Evolutionary conservation across 2,329 filamentous ascomycete species (phyloP), one percentile per base, ranked within the genome.

Genomic region (Pseudocercospora fijiensis): DNA sequence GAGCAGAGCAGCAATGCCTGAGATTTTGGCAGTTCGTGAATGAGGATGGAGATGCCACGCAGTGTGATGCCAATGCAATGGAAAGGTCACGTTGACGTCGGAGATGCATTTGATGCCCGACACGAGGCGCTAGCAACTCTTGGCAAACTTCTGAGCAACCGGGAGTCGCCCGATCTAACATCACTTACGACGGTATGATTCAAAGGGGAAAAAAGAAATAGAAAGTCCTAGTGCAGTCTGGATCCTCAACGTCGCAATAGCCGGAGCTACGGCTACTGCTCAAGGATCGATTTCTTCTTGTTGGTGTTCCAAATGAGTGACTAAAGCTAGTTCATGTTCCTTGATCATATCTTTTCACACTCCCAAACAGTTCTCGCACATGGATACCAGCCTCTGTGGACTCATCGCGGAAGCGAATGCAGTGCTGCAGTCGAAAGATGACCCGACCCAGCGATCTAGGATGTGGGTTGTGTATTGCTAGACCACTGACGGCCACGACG

Each of bases 271-370:
- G 10, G 6, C 27, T 18, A 10, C 20, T 26, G 45, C 45, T 49
- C 45, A 24, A 53, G 51, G 37, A 56, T 60, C 61, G 62, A 64
- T 64, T 64, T 64, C 62, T 64, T 60, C 62, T 56, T 26, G 43
- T 51, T 53, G 28, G n/a, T 53, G 24, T 53, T 30, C 52, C 22
- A 51, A 63, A 64, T 20, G 62, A 64, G 57, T 57, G 62, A 64
- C 62, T 64, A 60, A 51, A 64, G 62, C 62, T 64, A 26, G 24
- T 60, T 55, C 56, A 49, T 37, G 37, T 41, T 26, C 18, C 47
- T 53, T 51, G 47, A 52, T 45, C 45, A 16, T 53, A 53, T 26
- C 2, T 8, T 53, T 24, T 53, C 51, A 18, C 27, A 30, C 26
- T 27, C 49, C 20, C 26, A 28, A 27, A 53, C 24, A 53, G 49